Evolutionary conservation across 2,329 filamentous ascomycete species (phyloP), one percentile per base, ranked within the genome.

Genomic region (Epichloe aotearoae): DNA sequence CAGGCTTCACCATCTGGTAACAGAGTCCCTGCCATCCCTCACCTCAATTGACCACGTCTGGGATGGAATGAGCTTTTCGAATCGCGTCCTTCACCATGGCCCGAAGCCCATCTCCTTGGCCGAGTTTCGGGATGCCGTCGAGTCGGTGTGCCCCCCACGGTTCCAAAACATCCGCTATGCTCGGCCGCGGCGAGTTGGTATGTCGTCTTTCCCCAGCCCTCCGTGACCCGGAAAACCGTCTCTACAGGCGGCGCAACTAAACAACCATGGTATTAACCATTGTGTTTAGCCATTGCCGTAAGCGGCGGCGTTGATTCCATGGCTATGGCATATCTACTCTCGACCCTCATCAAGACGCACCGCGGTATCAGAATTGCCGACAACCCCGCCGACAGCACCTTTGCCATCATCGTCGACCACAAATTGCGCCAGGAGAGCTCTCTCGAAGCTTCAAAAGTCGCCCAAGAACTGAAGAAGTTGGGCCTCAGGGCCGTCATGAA

Each of bases 291-390:
- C 50, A 71, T 97, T 53, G 93, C 90, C 15, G 73, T 97, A 54
- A 96, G 90, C 62, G 93, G 93, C 23, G 93, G 93, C 7, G 86
- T 93, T 39, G 93, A 98, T 66, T 97, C 91, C n/a, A 98, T 97
- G 90, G 91, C 91, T 30, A 73, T 98, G 53, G 88, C 89, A 50
- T 82, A 74, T 53, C 75, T 97, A 37, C 87, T 86, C 62, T 75
- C 73, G 46, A 66, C 71, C 44, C 59, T 76, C 37, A 66, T 67
- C 38, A 62, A 54, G 3, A 53, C 54, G 3, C 60, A 69, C 44
- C 61, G 60, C 2, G 52, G 57, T 26, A 59, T 71, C 54, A 66
- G 56, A 42, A 61, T 80, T 26, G 68, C 68, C 36, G 75, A 75
- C 58, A 71, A 74, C 53, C 67, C 71, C 14, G 59, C 72, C 38